These are phyloP conservation scores for Solanum hybrid DNA, from an alignment of 305 asterid species.

Conservation along the genomic window DNA sequence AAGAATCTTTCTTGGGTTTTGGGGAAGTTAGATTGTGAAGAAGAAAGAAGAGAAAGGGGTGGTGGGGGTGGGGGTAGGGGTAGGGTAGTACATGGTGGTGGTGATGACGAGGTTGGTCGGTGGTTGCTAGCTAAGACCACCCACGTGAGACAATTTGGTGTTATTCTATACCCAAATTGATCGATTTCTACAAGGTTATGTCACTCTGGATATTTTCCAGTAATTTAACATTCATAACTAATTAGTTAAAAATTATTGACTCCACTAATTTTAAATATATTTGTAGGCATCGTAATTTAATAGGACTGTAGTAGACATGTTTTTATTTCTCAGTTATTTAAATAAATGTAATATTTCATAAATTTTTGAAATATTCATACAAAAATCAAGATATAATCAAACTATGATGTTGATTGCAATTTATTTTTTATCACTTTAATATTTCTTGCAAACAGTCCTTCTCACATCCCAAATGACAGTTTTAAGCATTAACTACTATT, in stretches of 20 bases:
- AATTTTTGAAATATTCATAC: too few relatives aligned
- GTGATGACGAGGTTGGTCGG: neutral
- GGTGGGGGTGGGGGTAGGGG: neutral
- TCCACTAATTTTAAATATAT: neutral
- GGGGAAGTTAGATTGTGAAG: neutral
- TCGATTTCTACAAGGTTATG: neutral
- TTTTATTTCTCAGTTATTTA: too few relatives aligned
- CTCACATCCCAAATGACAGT: neutral
- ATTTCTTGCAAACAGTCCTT: neutral
- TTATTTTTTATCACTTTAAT: too few relatives aligned
- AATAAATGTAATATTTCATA: neutral
- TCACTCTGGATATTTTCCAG: neutral
- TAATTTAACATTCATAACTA: neutral
- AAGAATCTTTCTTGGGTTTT: neutral
- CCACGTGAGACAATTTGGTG: constrained; percentile 5
- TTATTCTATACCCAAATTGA: neutral
- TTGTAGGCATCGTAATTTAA: neutral
- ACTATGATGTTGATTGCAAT: too few relatives aligned
- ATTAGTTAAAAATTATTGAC: too few relatives aligned
- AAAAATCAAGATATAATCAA: neutral
- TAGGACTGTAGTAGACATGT: neutral
- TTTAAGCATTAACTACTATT: neutral
- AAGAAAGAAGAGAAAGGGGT: neutral
- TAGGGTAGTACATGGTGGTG: neutral
- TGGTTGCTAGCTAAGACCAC: neutral